Evolutionary conservation across 2,329 filamentous ascomycete species (phyloP).

Genomic region (Colletotrichum cordylinicola): DNA sequence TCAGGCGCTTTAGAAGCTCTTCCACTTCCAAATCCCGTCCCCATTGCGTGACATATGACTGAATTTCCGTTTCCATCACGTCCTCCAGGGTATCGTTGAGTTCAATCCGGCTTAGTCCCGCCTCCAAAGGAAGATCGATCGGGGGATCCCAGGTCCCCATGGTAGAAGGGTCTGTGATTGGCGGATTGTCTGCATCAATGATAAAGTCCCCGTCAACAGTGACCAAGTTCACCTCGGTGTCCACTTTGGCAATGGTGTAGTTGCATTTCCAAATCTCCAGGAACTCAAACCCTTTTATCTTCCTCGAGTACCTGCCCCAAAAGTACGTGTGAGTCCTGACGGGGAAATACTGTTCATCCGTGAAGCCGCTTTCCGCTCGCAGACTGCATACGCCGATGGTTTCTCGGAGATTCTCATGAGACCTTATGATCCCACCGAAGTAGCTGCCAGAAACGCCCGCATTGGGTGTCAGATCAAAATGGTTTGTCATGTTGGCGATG

Average conservation of each 20-base stretch:
- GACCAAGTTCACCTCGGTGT: background rate
- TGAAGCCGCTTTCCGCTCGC: background rate
- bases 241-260: background rate
- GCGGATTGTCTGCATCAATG: background rate
- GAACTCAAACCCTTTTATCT: background rate
- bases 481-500: background rate
- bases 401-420: background rate
- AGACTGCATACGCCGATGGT: background rate
- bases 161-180: background rate
- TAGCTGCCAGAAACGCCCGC: background rate
- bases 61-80: background rate
- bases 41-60: background rate
- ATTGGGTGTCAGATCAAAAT: background rate
- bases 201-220: background rate
- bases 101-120: background rate
- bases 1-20: background rate
- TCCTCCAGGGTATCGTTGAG: background rate
- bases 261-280: background rate
- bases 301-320: background rate
- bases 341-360: background rate
- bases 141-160: background rate
- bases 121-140: background rate
- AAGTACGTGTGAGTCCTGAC: background rate
- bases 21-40: background rate
- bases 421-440: background rate